phyloP scores from a whole-genome alignment of 768 basidiomycete genomes.

The Dacryopinax primogenitus region DNA sequence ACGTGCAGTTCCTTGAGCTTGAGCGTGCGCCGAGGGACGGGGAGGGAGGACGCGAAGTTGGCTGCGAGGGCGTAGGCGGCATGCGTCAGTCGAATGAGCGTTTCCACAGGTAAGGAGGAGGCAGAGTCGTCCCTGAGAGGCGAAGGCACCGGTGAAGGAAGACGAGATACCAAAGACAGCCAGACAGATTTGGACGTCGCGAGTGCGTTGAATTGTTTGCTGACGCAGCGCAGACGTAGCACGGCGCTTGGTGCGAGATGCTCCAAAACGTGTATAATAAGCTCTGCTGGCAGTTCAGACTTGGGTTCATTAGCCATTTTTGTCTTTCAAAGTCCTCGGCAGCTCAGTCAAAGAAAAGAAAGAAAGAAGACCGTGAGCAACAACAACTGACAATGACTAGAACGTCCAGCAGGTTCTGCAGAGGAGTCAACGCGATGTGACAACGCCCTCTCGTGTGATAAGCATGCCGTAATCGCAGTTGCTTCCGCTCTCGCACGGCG shows the following conservation, averaged over 20 bases:
- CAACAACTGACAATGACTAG: too few relatives aligned
- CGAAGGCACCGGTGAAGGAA: neutral
- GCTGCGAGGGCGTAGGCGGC: neutral
- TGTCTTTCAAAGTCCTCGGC: neutral
- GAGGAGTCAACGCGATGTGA: too few relatives aligned
- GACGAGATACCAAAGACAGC: neutral
- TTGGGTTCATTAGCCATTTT: neutral
- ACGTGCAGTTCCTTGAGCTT: neutral
- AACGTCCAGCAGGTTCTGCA: too few relatives aligned
- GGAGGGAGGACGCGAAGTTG: conserved; percentile 3
- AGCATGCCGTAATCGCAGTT: too few relatives aligned
- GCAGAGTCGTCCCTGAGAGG: neutral
- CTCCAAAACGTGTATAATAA: conserved; percentile 2
- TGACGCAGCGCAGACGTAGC: neutral
- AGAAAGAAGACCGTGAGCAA: too few relatives aligned
- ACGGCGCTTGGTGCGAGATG: neutral
- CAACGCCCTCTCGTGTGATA: too few relatives aligned
- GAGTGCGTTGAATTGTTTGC: conserved; percentile 6
- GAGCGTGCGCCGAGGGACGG: conserved; percentile 1
- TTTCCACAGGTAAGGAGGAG: neutral
- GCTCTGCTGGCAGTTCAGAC: neutral
- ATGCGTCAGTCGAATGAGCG: neutral
- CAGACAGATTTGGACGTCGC: neutral
- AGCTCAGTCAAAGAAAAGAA: too few relatives aligned
- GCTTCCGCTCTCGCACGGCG: too few relatives aligned